phyloP scores from a whole-genome alignment of 1,139 yeast species.

The Wickerhamomyces sp. region DNA sequence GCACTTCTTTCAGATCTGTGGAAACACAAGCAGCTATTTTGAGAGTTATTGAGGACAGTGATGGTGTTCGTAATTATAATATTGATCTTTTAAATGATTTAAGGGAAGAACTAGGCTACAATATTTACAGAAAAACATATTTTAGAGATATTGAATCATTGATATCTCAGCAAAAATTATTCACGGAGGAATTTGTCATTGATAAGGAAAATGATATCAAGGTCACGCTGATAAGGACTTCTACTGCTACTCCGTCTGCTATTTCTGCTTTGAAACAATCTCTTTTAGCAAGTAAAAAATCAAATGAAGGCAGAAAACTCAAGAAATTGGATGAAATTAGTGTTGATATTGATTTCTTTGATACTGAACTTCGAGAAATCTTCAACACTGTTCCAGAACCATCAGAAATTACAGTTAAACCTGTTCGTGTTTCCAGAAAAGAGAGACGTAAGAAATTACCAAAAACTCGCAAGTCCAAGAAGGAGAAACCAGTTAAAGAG shows the following conservation, averaged over 20 bases:
- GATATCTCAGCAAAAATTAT: constrained; percentile 21
- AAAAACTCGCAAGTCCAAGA: constrained; percentile 3
- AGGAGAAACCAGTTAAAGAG: neutral
- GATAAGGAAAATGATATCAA: constrained; percentile 1
- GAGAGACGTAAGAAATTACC: constrained; percentile 1
- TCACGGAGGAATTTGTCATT: constrained; percentile 15
- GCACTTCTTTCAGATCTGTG: constrained; percentile 28
- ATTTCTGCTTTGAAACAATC: constrained; percentile 7
- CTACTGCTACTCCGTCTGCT: constrained; percentile 8
- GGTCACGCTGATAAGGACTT: constrained; percentile 12
- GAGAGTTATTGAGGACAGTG: constrained; percentile 25
- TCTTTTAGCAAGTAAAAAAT: neutral
- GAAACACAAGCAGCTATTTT: constrained; percentile 29
- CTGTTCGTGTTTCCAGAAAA: neutral
- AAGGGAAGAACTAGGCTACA: constrained; percentile 23
- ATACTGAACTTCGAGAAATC: constrained; percentile 16
- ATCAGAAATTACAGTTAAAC: neutral
- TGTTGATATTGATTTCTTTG: constrained; percentile 22
- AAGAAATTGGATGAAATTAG: constrained; percentile 14
- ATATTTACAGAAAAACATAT: constrained; percentile 31
- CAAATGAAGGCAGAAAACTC: neutral
- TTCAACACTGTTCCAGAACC: constrained; percentile 9
- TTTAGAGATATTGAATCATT: constrained; percentile 23
- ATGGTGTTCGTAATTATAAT: constrained; percentile 31
- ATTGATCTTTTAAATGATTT: constrained; percentile 20